A percentile compares a stretch with the other conserved stretches of the same genome.
Conservation (phyloP, 2,329 filamentous ascomycete genomes). For the Fonsecaea pedrosoi region DNA sequence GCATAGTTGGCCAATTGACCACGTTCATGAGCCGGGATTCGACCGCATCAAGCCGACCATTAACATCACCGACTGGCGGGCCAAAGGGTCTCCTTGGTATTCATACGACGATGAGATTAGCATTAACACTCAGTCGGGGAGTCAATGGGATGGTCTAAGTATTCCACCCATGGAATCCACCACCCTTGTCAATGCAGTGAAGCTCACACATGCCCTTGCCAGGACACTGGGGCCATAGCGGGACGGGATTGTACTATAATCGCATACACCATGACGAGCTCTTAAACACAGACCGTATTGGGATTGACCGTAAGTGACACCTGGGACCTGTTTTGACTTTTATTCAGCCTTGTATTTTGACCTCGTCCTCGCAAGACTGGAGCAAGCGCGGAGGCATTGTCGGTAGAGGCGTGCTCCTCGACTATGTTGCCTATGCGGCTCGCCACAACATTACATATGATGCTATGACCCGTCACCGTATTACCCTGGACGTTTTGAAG, state of each 20-base stretch:
- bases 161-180: neutral
- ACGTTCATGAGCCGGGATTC: constrained; percentile 10
- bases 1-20: constrained; percentile 45
- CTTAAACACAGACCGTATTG: constrained; percentile 14
- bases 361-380: constrained; percentile 43
- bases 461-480: constrained; percentile 49
- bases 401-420: constrained; percentile 55
- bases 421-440: constrained; percentile 53
- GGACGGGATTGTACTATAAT: constrained; percentile 25
- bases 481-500: constrained; percentile 54
- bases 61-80: constrained; percentile 15
- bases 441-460: constrained; percentile 45
- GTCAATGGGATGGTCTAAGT: constrained; percentile 57
- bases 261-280: constrained; percentile 23
- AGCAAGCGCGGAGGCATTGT: constrained; percentile 49
- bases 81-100: constrained; percentile 10
- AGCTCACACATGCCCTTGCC: neutral
- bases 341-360: neutral
- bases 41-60: neutral
- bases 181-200: neutral
- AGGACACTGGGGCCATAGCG: constrained; percentile 26
- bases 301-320: constrained; percentile 27
- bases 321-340: neutral
- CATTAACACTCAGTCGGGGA: constrained; percentile 56
- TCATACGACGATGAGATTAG: constrained; percentile 52